phyloP scores from a whole-genome alignment of 441 rosid species.

The Erodium texanum region DNA sequence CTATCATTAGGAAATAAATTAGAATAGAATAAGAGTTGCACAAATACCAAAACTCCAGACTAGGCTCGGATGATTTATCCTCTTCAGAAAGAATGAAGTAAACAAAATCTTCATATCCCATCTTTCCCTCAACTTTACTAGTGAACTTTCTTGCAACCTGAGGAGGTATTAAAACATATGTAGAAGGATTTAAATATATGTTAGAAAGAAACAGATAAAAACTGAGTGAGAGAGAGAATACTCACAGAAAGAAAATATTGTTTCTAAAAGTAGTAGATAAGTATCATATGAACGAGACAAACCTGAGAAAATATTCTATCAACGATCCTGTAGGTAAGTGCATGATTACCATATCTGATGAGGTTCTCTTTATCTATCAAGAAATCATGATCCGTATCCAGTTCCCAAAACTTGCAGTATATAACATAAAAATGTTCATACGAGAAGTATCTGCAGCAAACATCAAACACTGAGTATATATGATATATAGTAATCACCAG shows the following conservation, averaged over 20 bases:
- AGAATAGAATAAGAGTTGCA: constrained; percentile 10
- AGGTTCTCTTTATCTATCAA: constrained; percentile 95
- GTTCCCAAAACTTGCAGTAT: constrained; percentile 99
- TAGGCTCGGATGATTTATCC: constrained; percentile 92
- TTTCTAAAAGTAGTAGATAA: constrained; percentile 8
- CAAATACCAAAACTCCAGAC: constrained; percentile 89
- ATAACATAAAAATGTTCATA: constrained; percentile 96
- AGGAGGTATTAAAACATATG: constrained; percentile 19
- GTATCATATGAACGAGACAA: constrained; percentile 18
- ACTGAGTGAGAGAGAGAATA: constrained; percentile 6
- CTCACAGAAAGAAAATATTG: not conserved
- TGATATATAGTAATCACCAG: not conserved
- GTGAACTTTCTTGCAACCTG: constrained; percentile 90
- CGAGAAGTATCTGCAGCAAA: constrained; percentile 66
- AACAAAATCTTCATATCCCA: constrained; percentile 99
- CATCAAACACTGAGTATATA: constrained; percentile 4
- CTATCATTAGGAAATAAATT: not conserved
- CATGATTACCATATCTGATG: constrained; percentile 96
- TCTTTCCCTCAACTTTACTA: constrained; percentile 83
- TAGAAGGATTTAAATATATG: constrained; percentile 7
- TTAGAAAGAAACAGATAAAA: constrained; percentile 12
- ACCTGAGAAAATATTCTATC: constrained; percentile 99
- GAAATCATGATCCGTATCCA: constrained; percentile 95
- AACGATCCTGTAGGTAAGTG: constrained; percentile 92
- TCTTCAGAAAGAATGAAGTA: constrained; percentile 95